Evolutionary conservation across 2,329 filamentous ascomycete genomes (phyloP), one percentile per base, ranked within the genome.

Genomic region (Talaromyces rugulosus): DNA sequence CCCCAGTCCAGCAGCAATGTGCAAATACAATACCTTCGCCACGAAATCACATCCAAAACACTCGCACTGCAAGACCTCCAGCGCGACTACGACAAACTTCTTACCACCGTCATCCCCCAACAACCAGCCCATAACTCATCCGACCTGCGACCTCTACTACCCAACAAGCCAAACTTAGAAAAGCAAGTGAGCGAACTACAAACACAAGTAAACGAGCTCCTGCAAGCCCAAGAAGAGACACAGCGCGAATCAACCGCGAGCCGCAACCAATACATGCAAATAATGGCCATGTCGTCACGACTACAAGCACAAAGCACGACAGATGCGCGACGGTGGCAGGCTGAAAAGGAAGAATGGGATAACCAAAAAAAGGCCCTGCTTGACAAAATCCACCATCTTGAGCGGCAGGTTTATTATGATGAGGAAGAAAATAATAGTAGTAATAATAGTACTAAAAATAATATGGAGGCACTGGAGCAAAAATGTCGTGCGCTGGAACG

Each of bases 11-110:
- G n/a, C 30, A 53, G 16, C 16, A 33, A 65, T 70, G 54, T 75
- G 72, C 78, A 81, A 60, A 70, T 82, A 23, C 76, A 80, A 56
- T 79, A 82, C 56, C 74, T 85, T 7, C 83, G 84, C 65, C 82
- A 83, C 66, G 81, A 84, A 67, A 75, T 84, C 42, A 82, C 79
- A 16, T 73, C 83, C 61, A 83, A 84, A 65, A 81, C 82, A 4
- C 72, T 84, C 18, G 79, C 80, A 12, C 75, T 83, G 27, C 80
- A 82, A 63, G 83, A 80, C 1, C 72, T 85, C 6, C 82, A 84
- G 66, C 75, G 76, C n/a, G 83, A 85, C 69, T 82, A 85, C 66
- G 78, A 83, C 59, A 77, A 76, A 53, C 74, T 85, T 4, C 75
- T 85, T 3, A 77, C 82, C 23, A 83, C 81, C 30, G 79, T 82